Evolutionary conservation across 2,329 filamentous ascomycete genomes (phyloP), one percentile per base, ranked within the genome.

Genomic region (Fusarium foetens): DNA sequence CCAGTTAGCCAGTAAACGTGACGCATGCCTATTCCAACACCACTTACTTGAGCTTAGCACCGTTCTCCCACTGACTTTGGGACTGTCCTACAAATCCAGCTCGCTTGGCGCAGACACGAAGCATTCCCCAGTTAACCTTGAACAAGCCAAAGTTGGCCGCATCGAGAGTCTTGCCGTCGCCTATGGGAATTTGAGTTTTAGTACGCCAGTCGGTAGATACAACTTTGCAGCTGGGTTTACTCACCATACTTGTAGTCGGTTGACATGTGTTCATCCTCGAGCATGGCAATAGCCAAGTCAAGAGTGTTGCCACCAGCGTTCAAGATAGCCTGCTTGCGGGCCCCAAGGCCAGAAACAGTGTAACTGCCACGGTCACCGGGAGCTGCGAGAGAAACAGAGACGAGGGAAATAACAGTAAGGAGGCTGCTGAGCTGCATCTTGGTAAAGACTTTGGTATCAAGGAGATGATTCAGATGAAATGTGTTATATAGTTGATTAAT

Each of bases 71-170:
- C 10, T 51, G 21, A 5, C 23, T 46, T 16, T 51, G 35, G 16
- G 21, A 1, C 17, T 59, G 55, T 8, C 55, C 55, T 27, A 31
- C 23, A 6, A 59, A 51, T 17, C 55, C 33, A 41, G 35, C 35
- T 9, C 55, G 55, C 13, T 25, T 31, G 0, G 55, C 55, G 13
- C 55, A 59, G 17, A 59, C 43, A 12, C 43, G 35, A 10, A 59
- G 55, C 35, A 59, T 59, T 8, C 55, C 43, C 55, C 43, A 59
- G 27, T 59, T 59, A 10, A 59, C 55, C 43, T 59, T 59, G 16
- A 51, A 51, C 2, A 59, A 5, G 8, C 55, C 55, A 21, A 59
- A 59, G 35, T 59, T 59, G 35, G 55, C 43, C 19, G 43, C 55
- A 41, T 59, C 43, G 5, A 9, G 55, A 12, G 55, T 59, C 43